Evolutionary conservation across 306 rosid species (phyloP).

Genomic region (Myrica gale): DNA sequence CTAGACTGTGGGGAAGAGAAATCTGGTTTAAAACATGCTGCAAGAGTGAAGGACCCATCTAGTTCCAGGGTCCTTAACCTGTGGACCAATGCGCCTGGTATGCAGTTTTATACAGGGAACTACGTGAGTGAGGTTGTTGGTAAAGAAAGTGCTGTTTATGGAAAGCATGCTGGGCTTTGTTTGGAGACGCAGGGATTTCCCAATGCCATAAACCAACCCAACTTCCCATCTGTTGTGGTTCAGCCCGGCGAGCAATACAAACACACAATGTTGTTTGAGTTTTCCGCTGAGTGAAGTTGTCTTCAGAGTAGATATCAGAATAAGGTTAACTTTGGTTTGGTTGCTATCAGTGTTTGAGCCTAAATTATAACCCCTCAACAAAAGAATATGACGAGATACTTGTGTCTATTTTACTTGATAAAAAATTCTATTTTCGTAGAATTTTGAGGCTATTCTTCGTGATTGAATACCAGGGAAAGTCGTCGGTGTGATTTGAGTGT

Average conservation of each 20-base stretch:
- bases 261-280: constrained; percentile 83
- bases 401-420: constrained; percentile 10
- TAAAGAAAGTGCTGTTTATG: constrained; percentile 69
- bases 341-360: constrained; percentile 8
- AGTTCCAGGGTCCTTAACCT: constrained; percentile 80
- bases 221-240: constrained; percentile 77
- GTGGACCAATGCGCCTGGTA: constrained; percentile 80
- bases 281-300: constrained; percentile 58
- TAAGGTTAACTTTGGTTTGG: constrained; percentile 25
- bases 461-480: too few relatives aligned
- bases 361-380: constrained; percentile 10
- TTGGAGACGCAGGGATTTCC: constrained; percentile 98
- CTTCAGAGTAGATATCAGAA: constrained; percentile 16
- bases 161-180: constrained; percentile 81
- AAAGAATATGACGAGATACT: constrained; percentile 14
- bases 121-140: constrained; percentile 67
- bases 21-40: constrained; percentile 69
- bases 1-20: constrained; percentile 73
- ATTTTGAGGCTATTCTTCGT: neutral
- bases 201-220: constrained; percentile 65
- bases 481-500: neutral
- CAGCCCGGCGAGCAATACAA: constrained; percentile 74
- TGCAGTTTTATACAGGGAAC: constrained; percentile 94
- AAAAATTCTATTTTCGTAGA: neutral
- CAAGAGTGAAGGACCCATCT: constrained; percentile 76